A percentile compares a stretch with the other conserved stretches of the same genome.
phyloP scores from a whole-genome alignment of 768 basidiomycete species.

The Pleurotus citrinopileatus region DNA sequence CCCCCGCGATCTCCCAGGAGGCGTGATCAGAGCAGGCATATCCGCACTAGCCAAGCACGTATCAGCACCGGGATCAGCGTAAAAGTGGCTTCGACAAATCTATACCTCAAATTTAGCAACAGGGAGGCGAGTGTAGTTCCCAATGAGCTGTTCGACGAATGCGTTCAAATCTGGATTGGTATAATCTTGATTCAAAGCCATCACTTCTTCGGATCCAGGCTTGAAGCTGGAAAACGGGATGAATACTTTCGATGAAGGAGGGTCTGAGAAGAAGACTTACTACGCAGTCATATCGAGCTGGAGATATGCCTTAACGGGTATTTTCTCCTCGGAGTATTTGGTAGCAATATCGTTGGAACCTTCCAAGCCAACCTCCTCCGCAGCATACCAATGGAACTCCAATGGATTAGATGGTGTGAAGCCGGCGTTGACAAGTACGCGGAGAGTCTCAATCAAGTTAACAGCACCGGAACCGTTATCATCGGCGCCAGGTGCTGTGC shows the following conservation, averaged over 20 bases:
- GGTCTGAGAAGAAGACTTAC: conserved; percentile 21
- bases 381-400: conserved; percentile 48
- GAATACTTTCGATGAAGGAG: neutral
- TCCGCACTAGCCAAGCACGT: conserved; percentile 25
- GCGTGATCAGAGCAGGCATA: conserved; percentile 46
- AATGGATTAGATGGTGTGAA: conserved; percentile 37
- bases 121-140: conserved; percentile 31
- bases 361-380: conserved; percentile 40
- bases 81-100: neutral
- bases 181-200: conserved; percentile 37
- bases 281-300: conserved; percentile 41
- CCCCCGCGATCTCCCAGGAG: conserved; percentile 40
- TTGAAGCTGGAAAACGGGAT: conserved; percentile 35
- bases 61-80: neutral
- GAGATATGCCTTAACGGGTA: conserved; percentile 47
- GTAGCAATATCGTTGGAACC: conserved; percentile 54
- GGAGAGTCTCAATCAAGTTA: conserved; percentile 39
- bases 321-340: conserved; percentile 40
- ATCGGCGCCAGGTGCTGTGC: conserved; percentile 18
- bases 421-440: conserved; percentile 33
- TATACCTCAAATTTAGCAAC: conserved; percentile 34
- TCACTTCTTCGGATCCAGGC: conserved; percentile 38
- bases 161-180: conserved; percentile 37
- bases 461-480: conserved; percentile 37
- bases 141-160: conserved; percentile 40